These are phyloP conservation scores for Dimargaris verticillata DNA, from an alignment of 192 early-diverging fungal species.

Conservation along the genomic window DNA sequence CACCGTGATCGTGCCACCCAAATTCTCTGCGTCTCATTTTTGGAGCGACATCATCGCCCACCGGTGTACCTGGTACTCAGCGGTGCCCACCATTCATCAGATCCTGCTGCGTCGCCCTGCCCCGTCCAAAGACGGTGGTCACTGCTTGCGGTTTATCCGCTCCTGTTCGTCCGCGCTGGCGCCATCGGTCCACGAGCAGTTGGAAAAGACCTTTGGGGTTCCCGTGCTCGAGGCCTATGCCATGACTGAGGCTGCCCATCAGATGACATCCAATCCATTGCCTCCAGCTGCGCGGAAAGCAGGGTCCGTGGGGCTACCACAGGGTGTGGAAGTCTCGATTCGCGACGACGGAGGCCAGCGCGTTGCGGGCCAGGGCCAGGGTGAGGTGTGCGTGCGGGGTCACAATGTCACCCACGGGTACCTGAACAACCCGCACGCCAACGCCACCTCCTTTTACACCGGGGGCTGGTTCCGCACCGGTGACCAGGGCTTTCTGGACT, in stretches of 20 bases:
- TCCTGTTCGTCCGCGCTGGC: constrained; percentile 64
- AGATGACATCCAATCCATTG: constrained; percentile 68
- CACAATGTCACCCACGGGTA: constrained; percentile 65
- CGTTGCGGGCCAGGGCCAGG: constrained; percentile 20
- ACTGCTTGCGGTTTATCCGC: constrained; percentile 53
- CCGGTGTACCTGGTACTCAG: constrained; percentile 51
- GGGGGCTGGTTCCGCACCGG: constrained; percentile 63
- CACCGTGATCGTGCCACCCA: constrained; percentile 46
- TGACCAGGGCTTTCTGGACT: constrained; percentile 65
- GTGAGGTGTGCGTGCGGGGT: constrained; percentile 77
- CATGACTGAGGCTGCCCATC: constrained; percentile 80
- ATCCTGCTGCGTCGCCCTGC: constrained; percentile 42
- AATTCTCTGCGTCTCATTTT: constrained; percentile 52
- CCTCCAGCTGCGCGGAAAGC: constrained; percentile 50
- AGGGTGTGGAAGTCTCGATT: constrained; percentile 57
- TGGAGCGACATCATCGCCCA: constrained; percentile 54
- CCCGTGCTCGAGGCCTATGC: constrained; percentile 73
- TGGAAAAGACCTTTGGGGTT: constrained; percentile 45
- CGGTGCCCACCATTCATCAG: constrained; percentile 77
- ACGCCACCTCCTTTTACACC: constrained; percentile 31
- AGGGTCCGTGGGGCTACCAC: constrained; percentile 59
- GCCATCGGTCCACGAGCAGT: constrained; percentile 40
- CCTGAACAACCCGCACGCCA: constrained; percentile 52
- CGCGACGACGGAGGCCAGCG: constrained; percentile 35
- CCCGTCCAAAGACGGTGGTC: constrained; percentile 14